Conservation (phyloP, 805 yeast species). For the Henningerozyma blattae region DNA sequence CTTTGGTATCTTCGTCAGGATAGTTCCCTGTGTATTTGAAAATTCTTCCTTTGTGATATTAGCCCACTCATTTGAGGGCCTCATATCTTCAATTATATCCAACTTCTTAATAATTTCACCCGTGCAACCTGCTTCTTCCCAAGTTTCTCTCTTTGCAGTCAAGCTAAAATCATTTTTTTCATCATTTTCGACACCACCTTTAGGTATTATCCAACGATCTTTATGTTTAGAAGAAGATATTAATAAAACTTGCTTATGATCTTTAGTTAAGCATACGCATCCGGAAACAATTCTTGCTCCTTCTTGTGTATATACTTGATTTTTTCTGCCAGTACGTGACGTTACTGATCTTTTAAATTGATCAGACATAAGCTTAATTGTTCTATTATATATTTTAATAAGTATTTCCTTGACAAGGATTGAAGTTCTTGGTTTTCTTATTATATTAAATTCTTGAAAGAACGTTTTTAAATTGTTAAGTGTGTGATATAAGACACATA, state of each 20-base stretch:
- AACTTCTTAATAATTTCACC: conserved; percentile 47
- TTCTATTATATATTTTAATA: too few relatives aligned
- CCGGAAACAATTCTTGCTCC: conserved; percentile 93
- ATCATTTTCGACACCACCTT: conserved; percentile 89
- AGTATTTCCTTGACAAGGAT: too few relatives aligned
- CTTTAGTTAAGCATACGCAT: conserved; percentile 56
- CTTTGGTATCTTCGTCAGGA: conserved; percentile 41
- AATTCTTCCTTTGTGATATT: conserved; percentile 10
- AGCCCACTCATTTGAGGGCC: conserved; percentile 37
- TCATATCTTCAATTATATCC: conserved; percentile 54
- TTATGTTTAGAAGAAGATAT: conserved; percentile 61
- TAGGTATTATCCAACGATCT: conserved; percentile 80
- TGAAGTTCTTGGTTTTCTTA: too few relatives aligned
- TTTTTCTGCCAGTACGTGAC: conserved; percentile 45
- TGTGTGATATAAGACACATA: too few relatives aligned
- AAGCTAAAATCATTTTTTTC: conserved; percentile 37
- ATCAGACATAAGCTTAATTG: too few relatives aligned
- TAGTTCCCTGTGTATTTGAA: conserved; percentile 17
- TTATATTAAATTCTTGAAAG: too few relatives aligned
- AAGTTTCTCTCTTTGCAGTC: conserved; percentile 77
- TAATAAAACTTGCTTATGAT: conserved; percentile 56
- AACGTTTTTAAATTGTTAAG: too few relatives aligned
- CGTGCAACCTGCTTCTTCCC: conserved; percentile 95
- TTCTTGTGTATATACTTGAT: conserved; percentile 43
- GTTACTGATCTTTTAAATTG: conserved; percentile 19